Conservation (phyloP, 176 grass and related monocot species). For the Olyra latifolia region DNA sequence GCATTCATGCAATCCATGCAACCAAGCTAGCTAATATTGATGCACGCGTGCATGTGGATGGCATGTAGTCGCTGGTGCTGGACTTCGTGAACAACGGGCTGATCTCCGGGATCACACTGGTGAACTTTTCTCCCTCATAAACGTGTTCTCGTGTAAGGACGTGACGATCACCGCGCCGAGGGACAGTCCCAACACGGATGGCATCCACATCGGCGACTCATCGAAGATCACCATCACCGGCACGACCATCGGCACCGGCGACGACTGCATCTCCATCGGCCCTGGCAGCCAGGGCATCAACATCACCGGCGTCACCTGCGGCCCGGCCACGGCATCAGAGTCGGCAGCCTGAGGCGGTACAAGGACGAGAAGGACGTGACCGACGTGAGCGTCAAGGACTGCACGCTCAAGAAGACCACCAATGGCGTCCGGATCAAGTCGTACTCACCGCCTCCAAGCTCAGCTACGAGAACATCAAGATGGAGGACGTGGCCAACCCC, state of each 20-base stretch:
- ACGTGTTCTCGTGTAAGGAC: conserved; percentile 44
- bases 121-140: conserved; percentile 73
- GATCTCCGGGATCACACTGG: conserved; percentile 35
- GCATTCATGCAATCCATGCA: not conserved
- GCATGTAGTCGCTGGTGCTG: conserved; percentile 47
- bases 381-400: conserved; percentile 49
- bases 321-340: conserved; percentile 71
- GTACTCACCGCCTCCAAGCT: conserved; percentile 42
- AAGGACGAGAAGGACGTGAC: conserved; percentile 54
- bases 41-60: not conserved
- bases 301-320: conserved; percentile 55
- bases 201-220: conserved; percentile 53
- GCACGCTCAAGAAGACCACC: conserved; percentile 39
- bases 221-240: conserved; percentile 42
- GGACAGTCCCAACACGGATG: too few species aligned
- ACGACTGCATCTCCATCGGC: conserved; percentile 73
- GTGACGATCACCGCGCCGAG: conserved; percentile 37
- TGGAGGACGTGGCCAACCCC: conserved; percentile 54
- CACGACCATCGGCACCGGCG: conserved; percentile 53
- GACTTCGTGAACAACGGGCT: conserved; percentile 32
- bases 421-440: conserved; percentile 71
- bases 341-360: conserved; percentile 61
- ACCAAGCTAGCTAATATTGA: not conserved
- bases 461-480: conserved; percentile 49
- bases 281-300: conserved; percentile 32